Evolutionary conservation across 441 rosid species (phyloP), one percentile per base, ranked within the genome.

Genomic region (Adansonia gregorii): DNA sequence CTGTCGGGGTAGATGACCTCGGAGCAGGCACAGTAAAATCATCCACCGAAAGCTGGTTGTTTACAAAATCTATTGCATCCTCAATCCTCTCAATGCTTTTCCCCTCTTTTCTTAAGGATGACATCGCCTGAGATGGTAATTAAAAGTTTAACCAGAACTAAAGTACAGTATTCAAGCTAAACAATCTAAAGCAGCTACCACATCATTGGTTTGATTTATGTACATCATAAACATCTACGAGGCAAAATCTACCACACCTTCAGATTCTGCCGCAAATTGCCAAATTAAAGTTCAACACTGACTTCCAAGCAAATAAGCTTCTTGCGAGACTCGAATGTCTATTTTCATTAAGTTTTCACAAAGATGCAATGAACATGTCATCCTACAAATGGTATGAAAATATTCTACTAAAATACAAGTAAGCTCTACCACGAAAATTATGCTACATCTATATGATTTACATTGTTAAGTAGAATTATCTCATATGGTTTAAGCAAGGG

Each of bases 51-150:
- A 92, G 92, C 77, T 83, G 84, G 77, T 84, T 89, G 82, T 87
- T 89, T 76, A 94, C 90, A 81, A 85, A 92, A 87, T 92, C 93
- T 72, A 94, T 87, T 76, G 87, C 90, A 69, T 88, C 98, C 81
- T 79, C 92, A 1, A 86, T 80, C 78, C 79, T 85, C 78, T 86
- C 87, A 24, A 72, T 74, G 75, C 70, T 59, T 31, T 85, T 75
- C 77, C 74, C 75, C 45, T 68, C 87, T 73, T 83, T 85, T 69
- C 67, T 81, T 54, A 87, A 78, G 70, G 81, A 82, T 39, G 83
- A 79, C 58, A 86, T 79, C 0, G 92, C 89, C 92, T 89, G 85
- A 80, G 77, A 74, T 48, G 78, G 79, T 59, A 45, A 80, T 51
- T 19, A 24, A 3, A 31, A 48, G 65, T 39, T 52, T 19, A 39